Evolutionary conservation across 805 yeast genomes (phyloP).

Genomic region (Yarrowia sp.): DNA sequence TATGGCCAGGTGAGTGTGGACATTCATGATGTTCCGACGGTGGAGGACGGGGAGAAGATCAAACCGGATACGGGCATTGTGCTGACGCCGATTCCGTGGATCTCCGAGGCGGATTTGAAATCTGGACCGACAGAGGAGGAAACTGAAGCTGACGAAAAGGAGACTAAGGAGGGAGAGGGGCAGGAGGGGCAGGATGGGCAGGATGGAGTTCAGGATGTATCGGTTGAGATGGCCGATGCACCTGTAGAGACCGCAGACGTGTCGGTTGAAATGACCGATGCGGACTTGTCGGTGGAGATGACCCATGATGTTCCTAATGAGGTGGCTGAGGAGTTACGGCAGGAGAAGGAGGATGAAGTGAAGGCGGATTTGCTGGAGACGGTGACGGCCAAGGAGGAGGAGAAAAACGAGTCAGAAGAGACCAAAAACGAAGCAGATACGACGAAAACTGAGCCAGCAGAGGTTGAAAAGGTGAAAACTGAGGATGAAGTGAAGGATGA

Average conservation of each 20-base stretch:
- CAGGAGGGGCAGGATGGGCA: neutral
- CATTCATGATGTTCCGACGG: neutral
- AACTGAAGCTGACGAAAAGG: neutral
- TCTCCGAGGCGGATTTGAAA: neutral
- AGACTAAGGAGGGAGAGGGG: neutral
- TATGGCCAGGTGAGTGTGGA: slow-evolving; percentile 25
- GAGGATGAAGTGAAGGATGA: neutral
- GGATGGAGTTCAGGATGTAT: neutral
- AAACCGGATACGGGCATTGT: slow-evolving; percentile 20
- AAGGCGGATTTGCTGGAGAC: neutral
- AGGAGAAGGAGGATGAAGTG: neutral
- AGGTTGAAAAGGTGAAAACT: no score
- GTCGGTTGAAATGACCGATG: slow-evolving; percentile 24
- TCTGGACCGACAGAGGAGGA: neutral
- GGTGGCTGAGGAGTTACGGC: neutral
- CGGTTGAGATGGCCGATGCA: slow-evolving; percentile 6
- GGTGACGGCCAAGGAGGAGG: neutral
- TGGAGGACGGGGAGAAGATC: slow-evolving; percentile 10
- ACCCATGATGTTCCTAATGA: neutral
- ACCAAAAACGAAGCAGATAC: neutral
- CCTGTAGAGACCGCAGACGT: neutral
- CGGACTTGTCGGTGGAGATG: neutral
- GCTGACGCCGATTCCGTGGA: slow-evolving; percentile 24
- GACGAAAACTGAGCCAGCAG: neutral
- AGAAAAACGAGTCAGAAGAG: neutral